Percentiles rank a stretch among this genome's conserved stretches.
phyloP scores from a whole-genome alignment of 306 rosid species.

The Prunus mira region DNA sequence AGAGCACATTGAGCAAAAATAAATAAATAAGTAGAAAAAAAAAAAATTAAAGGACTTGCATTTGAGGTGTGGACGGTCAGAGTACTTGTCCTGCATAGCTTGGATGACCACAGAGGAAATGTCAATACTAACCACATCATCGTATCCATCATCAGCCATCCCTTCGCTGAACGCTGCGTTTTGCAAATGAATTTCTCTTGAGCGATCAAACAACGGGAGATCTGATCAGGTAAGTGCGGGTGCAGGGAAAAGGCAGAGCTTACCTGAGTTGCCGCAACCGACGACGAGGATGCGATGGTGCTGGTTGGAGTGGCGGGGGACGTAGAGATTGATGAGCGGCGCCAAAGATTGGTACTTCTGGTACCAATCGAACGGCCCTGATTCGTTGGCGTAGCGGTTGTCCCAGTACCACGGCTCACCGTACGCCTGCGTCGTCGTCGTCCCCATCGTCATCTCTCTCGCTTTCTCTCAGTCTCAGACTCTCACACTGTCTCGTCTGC shows the following conservation, averaged over 20 bases:
- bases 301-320: slow-evolving; percentile 31
- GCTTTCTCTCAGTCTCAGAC: not conserved
- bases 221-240: not conserved
- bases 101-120: slow-evolving; percentile 72
- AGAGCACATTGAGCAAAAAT: too few relatives aligned
- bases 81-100: slow-evolving; percentile 65
- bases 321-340: slow-evolving; percentile 63
- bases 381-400: slow-evolving; percentile 71
- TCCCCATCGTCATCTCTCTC: slow-evolving; percentile 26
- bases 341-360: slow-evolving; percentile 69
- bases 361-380: slow-evolving; percentile 81
- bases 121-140: slow-evolving; percentile 68
- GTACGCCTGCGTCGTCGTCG: slow-evolving; percentile 59
- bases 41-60: slow-evolving; percentile 35
- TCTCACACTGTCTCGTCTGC: not conserved
- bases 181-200: not conserved
- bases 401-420: slow-evolving; percentile 93
- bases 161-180: slow-evolving; percentile 67
- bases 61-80: slow-evolving; percentile 47
- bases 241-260: not conserved
- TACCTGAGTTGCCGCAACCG: slow-evolving; percentile 87
- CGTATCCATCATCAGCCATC: slow-evolving; percentile 76
- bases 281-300: slow-evolving; percentile 50
- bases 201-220: not conserved
- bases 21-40: not conserved